Base-by-base conservation (phyloP, 2,329 filamentous ascomycete genomes). In the Aspergillus sp. region DNA sequence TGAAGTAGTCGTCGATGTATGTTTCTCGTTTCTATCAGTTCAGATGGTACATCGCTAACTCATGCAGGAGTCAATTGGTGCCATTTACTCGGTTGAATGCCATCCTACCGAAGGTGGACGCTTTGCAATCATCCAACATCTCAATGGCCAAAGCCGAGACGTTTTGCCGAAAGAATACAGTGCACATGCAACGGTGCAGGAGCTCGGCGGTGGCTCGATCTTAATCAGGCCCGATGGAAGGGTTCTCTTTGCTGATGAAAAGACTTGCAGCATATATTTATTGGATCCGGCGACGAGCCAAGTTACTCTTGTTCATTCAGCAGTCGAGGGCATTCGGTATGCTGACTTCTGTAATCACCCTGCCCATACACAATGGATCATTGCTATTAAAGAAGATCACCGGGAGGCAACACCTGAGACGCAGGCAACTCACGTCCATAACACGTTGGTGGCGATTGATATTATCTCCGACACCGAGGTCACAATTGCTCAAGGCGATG, bases 191-290 rank as follows among this genome's bases (percentile, higher is more conserved):
- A 74, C 68, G 1, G 78, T 85, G 16, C 83, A 85, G 60, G 82
- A 83, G 61, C 84, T 85, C 54, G 83, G 83, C 1, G 83, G 82
- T 11, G 77, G 77, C 3, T 71, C 81, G 0, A 79, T 80, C 52
- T 75, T 74, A 2, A 67, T 81, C 45, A 64, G 63, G 6, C 63
- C 78, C 1, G 65, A 79, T 54, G 77, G 75, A 3, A 56, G 79
- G 0, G 70, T 42, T 42, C 14, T 42, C 14, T 42, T 42, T 9
- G 16, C 16, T 3, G 6, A 42, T n/a, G 12, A 42, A n/a, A 42
- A 6, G 14, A n/a, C 36, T 7, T 42, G 36, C 36, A 42, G 16
- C 36, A n/a, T 42, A 1, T 16, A 42, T 42, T 7, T 42, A 3
- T n/a, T 42, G 36, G 36, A 42, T n/a, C 36, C 36, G 14, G 16